A percentile compares a stretch with the other conserved stretches of the same genome.
Evolutionary conservation across 2,329 filamentous ascomycete species (phyloP).

Genomic region (Talaromyces islandicus): DNA sequence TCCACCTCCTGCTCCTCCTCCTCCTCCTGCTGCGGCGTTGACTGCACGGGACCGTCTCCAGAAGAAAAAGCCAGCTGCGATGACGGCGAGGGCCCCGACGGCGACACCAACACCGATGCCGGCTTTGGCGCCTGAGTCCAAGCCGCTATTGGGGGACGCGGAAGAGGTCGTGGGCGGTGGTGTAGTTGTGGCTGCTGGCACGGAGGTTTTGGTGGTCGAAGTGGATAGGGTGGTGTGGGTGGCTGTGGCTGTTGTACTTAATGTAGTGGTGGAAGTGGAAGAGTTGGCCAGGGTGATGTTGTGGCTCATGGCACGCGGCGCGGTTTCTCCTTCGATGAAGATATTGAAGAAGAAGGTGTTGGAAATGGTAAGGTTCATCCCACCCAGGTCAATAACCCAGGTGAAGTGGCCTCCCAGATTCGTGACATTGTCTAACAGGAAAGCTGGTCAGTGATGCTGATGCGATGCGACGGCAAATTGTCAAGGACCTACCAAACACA

Average conservation of each 20-base stretch:
- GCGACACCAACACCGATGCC: slow-evolving; percentile 7
- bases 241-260: not conserved
- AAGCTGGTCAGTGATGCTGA: not conserved
- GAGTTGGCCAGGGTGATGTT: slow-evolving; percentile 3
- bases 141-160: not conserved
- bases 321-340: slow-evolving; percentile 7
- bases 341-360: slow-evolving; percentile 7
- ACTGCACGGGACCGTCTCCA: not conserved
- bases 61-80: slow-evolving; percentile 4
- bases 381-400: slow-evolving; percentile 4
- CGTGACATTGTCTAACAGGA: slow-evolving; percentile 6
- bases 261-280: slow-evolving; percentile 4
- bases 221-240: not conserved
- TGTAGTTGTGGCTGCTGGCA: not conserved
- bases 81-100: slow-evolving; percentile 2
- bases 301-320: slow-evolving; percentile 4
- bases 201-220: not conserved
- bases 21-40: not conserved
- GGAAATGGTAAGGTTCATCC: slow-evolving; percentile 10
- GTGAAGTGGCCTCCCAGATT: slow-evolving; percentile 8
- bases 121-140: slow-evolving; percentile 7
- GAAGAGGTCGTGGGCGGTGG: not conserved
- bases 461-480: no score
- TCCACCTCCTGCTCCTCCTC: not conserved
- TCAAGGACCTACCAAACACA: slow-evolving; percentile 6